phyloP scores from a whole-genome alignment of 139 green algal species.

The Ulvella scutata region DNA sequence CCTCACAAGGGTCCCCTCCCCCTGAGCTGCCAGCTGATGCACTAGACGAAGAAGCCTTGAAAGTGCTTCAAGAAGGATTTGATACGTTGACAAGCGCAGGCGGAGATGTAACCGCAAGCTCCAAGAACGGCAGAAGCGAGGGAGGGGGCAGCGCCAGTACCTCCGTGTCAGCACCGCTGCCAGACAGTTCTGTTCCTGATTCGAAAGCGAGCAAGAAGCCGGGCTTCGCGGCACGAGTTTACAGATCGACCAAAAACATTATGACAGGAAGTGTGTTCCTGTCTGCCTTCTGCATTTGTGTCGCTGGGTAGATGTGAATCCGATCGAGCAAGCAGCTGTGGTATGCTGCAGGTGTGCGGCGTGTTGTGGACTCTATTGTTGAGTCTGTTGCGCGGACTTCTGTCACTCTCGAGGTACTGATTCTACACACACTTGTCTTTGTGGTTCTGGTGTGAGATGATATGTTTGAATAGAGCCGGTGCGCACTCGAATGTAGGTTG shows the following conservation, averaged over 20 bases:
- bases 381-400: background rate
- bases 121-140: background rate
- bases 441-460: background rate
- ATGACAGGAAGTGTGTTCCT: background rate
- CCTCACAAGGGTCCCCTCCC: background rate
- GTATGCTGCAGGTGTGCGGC: background rate
- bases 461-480: background rate
- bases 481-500: background rate
- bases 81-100: background rate
- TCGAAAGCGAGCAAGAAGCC: background rate
- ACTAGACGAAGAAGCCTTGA: no score
- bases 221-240: background rate
- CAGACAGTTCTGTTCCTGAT: background rate
- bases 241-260: background rate
- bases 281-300: no score
- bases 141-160: background rate
- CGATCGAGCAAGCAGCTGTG: no score
- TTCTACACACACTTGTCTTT: background rate
- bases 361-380: constrained; percentile 1
- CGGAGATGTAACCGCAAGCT: background rate
- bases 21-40: background rate
- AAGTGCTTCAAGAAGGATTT: no score
- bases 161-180: no score
- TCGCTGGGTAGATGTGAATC: no score
- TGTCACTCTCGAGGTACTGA: constrained; percentile 1